These are phyloP conservation scores for Melaleuca quinquenervia DNA, from an alignment of 345 rosid genomes.

Conservation along the genomic window DNA sequence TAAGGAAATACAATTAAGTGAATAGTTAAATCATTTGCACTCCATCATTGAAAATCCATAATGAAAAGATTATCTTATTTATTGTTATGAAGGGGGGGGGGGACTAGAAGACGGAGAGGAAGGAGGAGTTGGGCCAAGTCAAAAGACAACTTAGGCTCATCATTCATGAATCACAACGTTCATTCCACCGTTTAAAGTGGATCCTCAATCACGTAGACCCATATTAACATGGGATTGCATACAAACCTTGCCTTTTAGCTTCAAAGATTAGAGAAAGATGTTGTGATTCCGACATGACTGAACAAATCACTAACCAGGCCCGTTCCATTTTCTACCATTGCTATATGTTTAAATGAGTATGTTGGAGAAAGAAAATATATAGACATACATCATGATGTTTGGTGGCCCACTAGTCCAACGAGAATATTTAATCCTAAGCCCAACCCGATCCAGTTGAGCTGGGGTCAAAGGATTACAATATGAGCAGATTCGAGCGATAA, in stretches of 20 bases:
- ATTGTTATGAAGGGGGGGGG: background rate
- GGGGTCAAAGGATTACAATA: background rate
- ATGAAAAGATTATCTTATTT: background rate
- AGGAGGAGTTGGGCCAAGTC: background rate
- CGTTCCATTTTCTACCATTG: background rate
- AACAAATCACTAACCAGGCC: background rate
- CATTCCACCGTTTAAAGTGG: background rate
- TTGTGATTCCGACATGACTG: background rate
- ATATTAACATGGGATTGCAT: background rate
- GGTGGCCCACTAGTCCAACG: background rate
- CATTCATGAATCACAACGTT: background rate
- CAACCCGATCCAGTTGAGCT: background rate
- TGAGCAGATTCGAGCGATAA: background rate
- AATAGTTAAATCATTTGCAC: background rate
- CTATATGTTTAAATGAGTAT: background rate
- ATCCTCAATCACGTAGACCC: background rate
- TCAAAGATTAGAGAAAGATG: background rate
- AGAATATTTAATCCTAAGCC: background rate
- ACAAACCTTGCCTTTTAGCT: background rate
- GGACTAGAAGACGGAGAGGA: background rate
- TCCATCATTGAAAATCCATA: background rate
- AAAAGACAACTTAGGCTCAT: background rate
- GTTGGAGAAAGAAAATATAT: background rate
- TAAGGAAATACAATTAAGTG: background rate
- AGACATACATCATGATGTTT: background rate